Percentiles rank a stretch among this genome's conserved stretches.
phyloP scores from a whole-genome alignment of 2,329 filamentous ascomycete species.

The Claviceps pusilla region DNA sequence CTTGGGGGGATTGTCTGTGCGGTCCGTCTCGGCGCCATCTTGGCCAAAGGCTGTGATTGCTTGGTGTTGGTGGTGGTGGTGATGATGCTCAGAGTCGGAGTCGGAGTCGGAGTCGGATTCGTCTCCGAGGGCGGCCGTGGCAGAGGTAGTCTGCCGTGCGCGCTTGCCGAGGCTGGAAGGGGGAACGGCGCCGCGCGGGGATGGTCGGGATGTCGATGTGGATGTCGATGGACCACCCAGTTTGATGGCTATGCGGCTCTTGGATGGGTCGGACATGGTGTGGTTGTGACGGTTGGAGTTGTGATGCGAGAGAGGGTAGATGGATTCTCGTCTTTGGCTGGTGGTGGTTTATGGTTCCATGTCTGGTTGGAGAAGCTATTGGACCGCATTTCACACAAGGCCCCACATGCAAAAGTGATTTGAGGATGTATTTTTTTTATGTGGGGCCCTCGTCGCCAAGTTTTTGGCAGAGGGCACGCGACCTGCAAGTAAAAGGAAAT shows the following conservation, averaged over 20 bases:
- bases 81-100: slow-evolving; percentile 16
- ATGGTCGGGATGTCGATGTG: neutral
- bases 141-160: slow-evolving; percentile 21
- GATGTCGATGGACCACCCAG: slow-evolving; percentile 21
- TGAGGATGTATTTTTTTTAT: too few relatives aligned
- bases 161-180: slow-evolving; percentile 35
- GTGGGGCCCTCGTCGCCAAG: too few relatives aligned
- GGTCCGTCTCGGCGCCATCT: slow-evolving; percentile 28
- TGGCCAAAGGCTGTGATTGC: slow-evolving; percentile 35
- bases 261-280: slow-evolving; percentile 23
- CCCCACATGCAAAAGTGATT: neutral
- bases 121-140: slow-evolving; percentile 16
- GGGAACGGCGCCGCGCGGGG: slow-evolving; percentile 16
- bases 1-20: slow-evolving; percentile 12
- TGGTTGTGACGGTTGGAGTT: neutral
- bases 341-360: neutral
- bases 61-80: slow-evolving; percentile 23
- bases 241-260: slow-evolving; percentile 35
- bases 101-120: slow-evolving; percentile 32
- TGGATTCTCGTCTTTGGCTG: neutral
- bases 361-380: too few relatives aligned
- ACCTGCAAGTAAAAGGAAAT: too few relatives aligned
- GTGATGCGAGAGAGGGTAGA: too few relatives aligned
- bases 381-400: neutral
- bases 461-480: too few relatives aligned